phyloP scores from a whole-genome alignment of 2,329 filamentous ascomycete species.

The Alternaria sp. region DNA sequence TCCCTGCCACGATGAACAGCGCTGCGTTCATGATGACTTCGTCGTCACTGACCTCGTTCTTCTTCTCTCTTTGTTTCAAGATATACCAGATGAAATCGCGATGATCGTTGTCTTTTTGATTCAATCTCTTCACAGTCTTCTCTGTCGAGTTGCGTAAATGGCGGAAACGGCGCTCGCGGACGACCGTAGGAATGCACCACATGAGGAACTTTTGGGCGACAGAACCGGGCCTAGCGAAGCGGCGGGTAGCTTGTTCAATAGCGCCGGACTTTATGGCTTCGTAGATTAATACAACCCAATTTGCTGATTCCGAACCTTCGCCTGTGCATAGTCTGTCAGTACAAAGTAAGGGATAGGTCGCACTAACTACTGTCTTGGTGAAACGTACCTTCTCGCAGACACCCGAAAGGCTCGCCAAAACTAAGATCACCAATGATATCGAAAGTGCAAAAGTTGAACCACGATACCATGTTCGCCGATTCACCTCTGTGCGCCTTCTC shows the following conservation, averaged over 20 bases:
- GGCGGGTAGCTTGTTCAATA: constrained; percentile 42
- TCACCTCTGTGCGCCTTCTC: constrained; percentile 43
- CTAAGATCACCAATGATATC: constrained; percentile 46
- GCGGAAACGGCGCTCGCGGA: constrained; percentile 35
- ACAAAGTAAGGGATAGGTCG: background rate
- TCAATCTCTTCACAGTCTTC: constrained; percentile 40
- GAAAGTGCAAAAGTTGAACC: constrained; percentile 46
- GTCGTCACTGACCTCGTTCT: constrained; percentile 44
- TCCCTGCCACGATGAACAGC: constrained; percentile 45
- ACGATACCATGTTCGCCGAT: constrained; percentile 44
- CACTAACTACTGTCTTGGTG: background rate
- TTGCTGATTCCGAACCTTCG: constrained; percentile 42
- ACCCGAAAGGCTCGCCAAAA: constrained; percentile 46
- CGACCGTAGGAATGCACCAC: constrained; percentile 39
- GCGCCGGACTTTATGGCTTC: constrained; percentile 47
- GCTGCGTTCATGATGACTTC: constrained; percentile 46
- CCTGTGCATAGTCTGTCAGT: constrained; percentile 16
- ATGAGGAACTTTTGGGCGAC: constrained; percentile 35
- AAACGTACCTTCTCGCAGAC: constrained; percentile 38
- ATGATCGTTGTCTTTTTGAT: constrained; percentile 40
- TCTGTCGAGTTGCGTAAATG: constrained; percentile 43
- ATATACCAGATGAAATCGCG: constrained; percentile 50
- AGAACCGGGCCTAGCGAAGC: constrained; percentile 38
- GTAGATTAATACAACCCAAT: constrained; percentile 47
- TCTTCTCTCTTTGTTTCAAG: constrained; percentile 43